Conservation (phyloP, 2,329 filamentous ascomycete species). For the Colletotrichum sidae region DNA sequence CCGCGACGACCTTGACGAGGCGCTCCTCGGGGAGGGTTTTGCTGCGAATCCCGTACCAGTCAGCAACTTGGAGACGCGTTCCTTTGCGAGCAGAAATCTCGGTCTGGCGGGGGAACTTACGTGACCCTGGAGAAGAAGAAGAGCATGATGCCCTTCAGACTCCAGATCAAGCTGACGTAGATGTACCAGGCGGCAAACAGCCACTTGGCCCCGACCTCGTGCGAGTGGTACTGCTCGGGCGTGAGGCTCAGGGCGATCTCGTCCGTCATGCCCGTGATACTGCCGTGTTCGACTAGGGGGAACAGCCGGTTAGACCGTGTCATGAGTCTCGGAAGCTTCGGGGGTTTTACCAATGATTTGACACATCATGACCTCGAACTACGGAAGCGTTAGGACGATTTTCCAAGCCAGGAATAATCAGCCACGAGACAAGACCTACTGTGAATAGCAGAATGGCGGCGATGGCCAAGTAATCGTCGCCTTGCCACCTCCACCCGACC, state of each 20-base stretch:
- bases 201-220: conserved; percentile 32
- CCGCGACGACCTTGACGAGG: conserved; percentile 22
- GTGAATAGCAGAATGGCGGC: conserved; percentile 27
- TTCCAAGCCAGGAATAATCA: background rate
- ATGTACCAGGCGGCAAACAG: conserved; percentile 34
- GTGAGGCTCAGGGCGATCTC: conserved; percentile 19
- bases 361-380: conserved; percentile 35
- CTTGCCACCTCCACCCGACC: conserved; percentile 29
- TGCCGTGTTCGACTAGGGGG: conserved; percentile 26
- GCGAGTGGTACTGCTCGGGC: conserved; percentile 26
- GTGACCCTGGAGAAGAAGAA: conserved; percentile 31
- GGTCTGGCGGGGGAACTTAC: conserved; percentile 1
- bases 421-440: conserved; percentile 2
- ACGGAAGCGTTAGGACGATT: conserved; percentile 3
- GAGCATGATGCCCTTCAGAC: conserved; percentile 34
- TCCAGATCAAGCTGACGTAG: conserved; percentile 34
- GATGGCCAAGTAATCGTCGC: conserved; percentile 28
- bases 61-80: background rate
- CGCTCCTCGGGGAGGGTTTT: conserved; percentile 32
- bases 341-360: conserved; percentile 28
- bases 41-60: background rate
- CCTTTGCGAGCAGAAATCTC: background rate
- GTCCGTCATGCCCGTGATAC: conserved; percentile 33
- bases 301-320: background rate
- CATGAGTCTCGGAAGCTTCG: background rate